Percentiles rank a stretch among this genome's conserved stretches.
Evolutionary conservation across 257 asterid species (phyloP).

Genomic region (Mitragyna speciosa): DNA sequence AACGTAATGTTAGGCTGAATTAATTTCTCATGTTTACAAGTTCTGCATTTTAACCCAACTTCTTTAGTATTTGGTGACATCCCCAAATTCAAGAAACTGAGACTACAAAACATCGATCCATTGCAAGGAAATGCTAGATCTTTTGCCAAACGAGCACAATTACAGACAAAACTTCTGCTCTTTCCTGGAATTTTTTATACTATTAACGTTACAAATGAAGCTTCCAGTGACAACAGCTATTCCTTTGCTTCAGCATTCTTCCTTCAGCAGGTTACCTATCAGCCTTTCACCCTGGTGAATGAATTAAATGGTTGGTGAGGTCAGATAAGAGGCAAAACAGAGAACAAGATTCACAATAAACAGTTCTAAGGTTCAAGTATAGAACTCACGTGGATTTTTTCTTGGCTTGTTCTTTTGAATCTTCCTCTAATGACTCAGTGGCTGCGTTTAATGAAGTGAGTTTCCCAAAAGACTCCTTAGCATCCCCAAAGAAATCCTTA

Average conservation of each 20-base stretch:
- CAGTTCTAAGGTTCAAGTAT: not conserved
- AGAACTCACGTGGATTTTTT: constrained; percentile 61
- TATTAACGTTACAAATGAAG: not conserved
- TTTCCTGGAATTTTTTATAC: not conserved
- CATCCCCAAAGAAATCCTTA: constrained; percentile 88
- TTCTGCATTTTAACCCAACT: too few relatives aligned
- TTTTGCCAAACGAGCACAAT: not conserved
- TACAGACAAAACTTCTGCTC: constrained; percentile 9
- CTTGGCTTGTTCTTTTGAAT: constrained; percentile 39
- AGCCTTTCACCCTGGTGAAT: constrained; percentile 42
- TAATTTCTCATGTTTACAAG: too few relatives aligned
- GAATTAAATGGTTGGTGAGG: constrained; percentile 4
- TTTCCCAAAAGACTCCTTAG: constrained; percentile 93
- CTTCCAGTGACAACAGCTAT: not conserved
- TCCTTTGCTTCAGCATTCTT: constrained; percentile 11
- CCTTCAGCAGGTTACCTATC: constrained; percentile 24
- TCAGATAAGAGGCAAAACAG: not conserved
- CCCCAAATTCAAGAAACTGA: too few relatives aligned
- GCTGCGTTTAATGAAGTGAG: constrained; percentile 55
- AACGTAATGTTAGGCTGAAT: too few relatives aligned
- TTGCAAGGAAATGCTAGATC: not conserved
- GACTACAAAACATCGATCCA: not conserved
- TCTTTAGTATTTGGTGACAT: too few relatives aligned
- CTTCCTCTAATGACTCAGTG: constrained; percentile 56
- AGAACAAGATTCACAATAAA: not conserved